phyloP scores from a whole-genome alignment of 495 filamentous ascomycete species.

The Penicillium roqueforti region DNA sequence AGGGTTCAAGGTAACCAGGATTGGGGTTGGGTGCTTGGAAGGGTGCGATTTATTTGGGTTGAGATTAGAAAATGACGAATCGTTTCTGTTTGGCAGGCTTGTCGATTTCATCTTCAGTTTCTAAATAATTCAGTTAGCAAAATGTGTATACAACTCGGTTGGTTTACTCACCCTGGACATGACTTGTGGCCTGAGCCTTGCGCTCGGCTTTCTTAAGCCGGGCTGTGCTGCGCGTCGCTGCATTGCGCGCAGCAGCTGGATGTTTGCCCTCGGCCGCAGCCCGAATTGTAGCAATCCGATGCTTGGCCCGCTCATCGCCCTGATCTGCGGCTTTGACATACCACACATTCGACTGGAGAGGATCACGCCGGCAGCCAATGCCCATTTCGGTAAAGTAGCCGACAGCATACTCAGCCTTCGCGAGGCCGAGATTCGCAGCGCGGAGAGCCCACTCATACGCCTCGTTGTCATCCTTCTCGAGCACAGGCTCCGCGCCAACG shows the following conservation, averaged over 20 bases:
- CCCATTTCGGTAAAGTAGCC: constrained; percentile 99
- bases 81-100: constrained; percentile 29
- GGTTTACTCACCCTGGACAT: constrained; percentile 14
- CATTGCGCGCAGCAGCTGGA: constrained; percentile 30
- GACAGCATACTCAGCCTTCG: constrained; percentile 92
- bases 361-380: constrained; percentile 88
- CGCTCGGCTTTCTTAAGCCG: constrained; percentile 15
- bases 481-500: constrained; percentile 85
- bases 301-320: constrained; percentile 83
- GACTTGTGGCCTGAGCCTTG: constrained; percentile 3
- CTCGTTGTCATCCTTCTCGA: constrained; percentile 93
- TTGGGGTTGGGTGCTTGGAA: neutral
- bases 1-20: neutral
- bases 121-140: neutral
- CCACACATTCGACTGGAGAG: constrained; percentile 95
- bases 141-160: neutral
- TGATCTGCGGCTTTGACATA: constrained; percentile 94
- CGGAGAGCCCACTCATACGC: constrained; percentile 93
- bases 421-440: constrained; percentile 80
- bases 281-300: constrained; percentile 78
- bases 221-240: constrained; percentile 14
- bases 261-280: constrained; percentile 74
- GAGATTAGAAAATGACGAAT: constrained; percentile 31
- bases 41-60: neutral
- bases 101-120: constrained; percentile 15